A percentile compares a stretch with the other conserved stretches of the same genome.
These are phyloP conservation scores for barley (Hordeum vulgare) DNA, from an alignment of 176 grass and related monocot genomes.

Conservation along the genomic window MorexV3_pseudomolecules_assembly NC_058519.1:554617313-554617812, in stretches of 20 bases:
- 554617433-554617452: conserved; percentile 68
- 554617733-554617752: no score
- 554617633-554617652: conserved; percentile 9
- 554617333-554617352: conserved; percentile 95
- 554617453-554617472: conserved; percentile 23
- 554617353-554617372: conserved; percentile 91
- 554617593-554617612: conserved; percentile 32
- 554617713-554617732: no score
- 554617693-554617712: no score
- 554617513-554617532: conserved; percentile 41
- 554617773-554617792: no score
- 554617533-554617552: neutral
- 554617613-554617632: neutral
- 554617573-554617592: conserved; percentile 25
- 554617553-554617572: neutral
- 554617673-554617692: neutral
- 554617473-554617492: neutral
- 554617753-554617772: no score
- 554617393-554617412: conserved; percentile 67
- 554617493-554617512: conserved; percentile 38
- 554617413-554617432: conserved; percentile 58
- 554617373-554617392: conserved; percentile 98
- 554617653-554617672: neutral
- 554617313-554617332: conserved; percentile 85
- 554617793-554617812: no score